Base-by-base conservation (phyloP, 2,329 filamentous ascomycete species). In the Remersonia thermophila region DNA sequence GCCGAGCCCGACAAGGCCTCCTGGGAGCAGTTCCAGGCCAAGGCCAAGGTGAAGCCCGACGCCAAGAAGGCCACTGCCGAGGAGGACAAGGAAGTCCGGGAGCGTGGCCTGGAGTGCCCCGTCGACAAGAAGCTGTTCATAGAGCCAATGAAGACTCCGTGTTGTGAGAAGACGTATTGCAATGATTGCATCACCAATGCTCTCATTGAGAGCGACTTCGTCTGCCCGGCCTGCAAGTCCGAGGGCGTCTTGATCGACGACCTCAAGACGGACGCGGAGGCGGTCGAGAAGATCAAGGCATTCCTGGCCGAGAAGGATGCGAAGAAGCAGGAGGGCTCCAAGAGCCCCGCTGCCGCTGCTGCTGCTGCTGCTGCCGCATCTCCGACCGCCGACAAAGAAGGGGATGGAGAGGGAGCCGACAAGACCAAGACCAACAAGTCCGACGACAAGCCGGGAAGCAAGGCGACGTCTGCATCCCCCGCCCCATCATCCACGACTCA, bases 131-230 rank as follows among this genome's bases (percentile, higher is more conserved):
- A 84, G 62, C 80, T 94, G 73, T 95, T 96, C 66, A 80, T 93
- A 77, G 85, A 95, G 60, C 89, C 91, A 73, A 91, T 93, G 72
- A 93, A 94, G 75, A 96, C 91, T 56, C 89, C 91, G 49, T 98
- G 91, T 74, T 98, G 91, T 71, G 76, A 83, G 66, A 93, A 83
- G 73, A 95, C 87, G 57, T 98, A 93, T 71, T 98, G 91, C 73
- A 91, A 91, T 75, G 86, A 95, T 60, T 98, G 91, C 80, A 95
- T 98, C 65, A 93, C 91, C 59, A 94, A 94, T 74, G 84, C 87
- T 63, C 79, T 98, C 62, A 89, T 95, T 64, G 87, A 96, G 69
- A 91, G 82, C 73, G 91, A 98, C 71, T 86, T 98, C 63, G 71
- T 87, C 61, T 98, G 91, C 62, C 91, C 91, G 46, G 80, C 79